Conservation (phyloP, 805 yeast genomes). For the Saccharomycopsis capsularis region DNA sequence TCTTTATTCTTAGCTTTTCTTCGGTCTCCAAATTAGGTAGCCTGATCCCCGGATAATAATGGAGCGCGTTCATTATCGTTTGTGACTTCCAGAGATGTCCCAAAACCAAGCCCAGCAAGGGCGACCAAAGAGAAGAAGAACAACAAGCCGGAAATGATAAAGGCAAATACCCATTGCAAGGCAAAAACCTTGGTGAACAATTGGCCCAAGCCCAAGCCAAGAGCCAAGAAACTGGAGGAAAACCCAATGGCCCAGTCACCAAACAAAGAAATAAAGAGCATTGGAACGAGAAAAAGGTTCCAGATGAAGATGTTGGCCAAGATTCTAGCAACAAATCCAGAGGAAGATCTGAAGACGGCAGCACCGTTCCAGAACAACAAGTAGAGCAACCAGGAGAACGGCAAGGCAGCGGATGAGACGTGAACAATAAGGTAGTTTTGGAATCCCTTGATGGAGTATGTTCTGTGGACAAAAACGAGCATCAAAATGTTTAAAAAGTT, state of each 20-base stretch:
- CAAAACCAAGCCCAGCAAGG: slow-evolving; percentile 31
- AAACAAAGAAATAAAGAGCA: slow-evolving; percentile 46
- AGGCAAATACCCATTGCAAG: slow-evolving; percentile 82
- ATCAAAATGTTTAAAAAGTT: slow-evolving; percentile 55
- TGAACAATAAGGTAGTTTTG: slow-evolving; percentile 53
- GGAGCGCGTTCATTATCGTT: slow-evolving; percentile 2
- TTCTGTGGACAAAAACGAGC: slow-evolving; percentile 51
- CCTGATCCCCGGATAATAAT: not conserved
- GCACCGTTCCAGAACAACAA: slow-evolving; percentile 85
- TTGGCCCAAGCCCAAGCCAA: slow-evolving; percentile 69
- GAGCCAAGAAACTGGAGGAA: slow-evolving; percentile 46
- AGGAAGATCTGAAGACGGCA: slow-evolving; percentile 52
- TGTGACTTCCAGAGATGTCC: not conserved
- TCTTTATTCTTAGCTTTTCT: too few relatives aligned
- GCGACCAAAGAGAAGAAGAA: slow-evolving; percentile 44
- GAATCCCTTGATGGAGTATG: slow-evolving; percentile 48
- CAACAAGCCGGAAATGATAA: slow-evolving; percentile 53
- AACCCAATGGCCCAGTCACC: slow-evolving; percentile 70
- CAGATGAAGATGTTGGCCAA: slow-evolving; percentile 70
- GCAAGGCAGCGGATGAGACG: slow-evolving; percentile 59
- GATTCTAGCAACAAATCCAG: slow-evolving; percentile 52
- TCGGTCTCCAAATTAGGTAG: too few relatives aligned
- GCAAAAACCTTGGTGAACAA: slow-evolving; percentile 62
- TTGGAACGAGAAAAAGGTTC: slow-evolving; percentile 67
- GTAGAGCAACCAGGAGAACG: slow-evolving; percentile 67